phyloP scores from a whole-genome alignment of 345 rosid genomes.

The Sonneratia alba region DNA sequence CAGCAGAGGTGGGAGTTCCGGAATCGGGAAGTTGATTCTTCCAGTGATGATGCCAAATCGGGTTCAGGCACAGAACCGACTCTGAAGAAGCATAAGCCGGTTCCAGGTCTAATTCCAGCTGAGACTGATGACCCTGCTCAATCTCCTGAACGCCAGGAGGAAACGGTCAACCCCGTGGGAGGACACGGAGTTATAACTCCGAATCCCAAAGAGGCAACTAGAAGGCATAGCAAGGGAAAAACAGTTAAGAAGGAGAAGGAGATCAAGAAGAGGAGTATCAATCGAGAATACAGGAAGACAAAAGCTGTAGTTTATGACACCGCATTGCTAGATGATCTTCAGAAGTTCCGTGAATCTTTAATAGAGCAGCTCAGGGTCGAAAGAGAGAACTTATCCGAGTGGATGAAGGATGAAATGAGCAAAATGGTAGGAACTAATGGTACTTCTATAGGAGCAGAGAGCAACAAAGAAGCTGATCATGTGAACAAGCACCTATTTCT shows the following conservation, averaged over 20 bases:
- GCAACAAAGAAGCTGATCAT: not conserved
- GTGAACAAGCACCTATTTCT: not conserved
- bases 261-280: conserved; percentile 1
- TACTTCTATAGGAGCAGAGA: conserved; percentile 9
- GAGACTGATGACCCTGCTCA: conserved; percentile 23
- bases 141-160: conserved; percentile 16
- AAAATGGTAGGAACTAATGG: conserved; percentile 25
- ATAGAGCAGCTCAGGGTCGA: conserved; percentile 39
- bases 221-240: conserved; percentile 11
- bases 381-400: conserved; percentile 28
- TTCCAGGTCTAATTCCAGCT: conserved; percentile 12
- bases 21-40: conserved; percentile 29
- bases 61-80: conserved; percentile 16
- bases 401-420: conserved; percentile 48
- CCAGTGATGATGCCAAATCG: conserved; percentile 30
- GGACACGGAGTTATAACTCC: not conserved
- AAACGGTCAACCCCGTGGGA: not conserved
- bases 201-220: conserved; percentile 13
- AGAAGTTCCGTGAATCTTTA: conserved; percentile 23
- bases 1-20: conserved; percentile 44
- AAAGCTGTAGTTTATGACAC: conserved; percentile 15
- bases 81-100: conserved; percentile 22
- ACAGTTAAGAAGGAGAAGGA: conserved; percentile 1
- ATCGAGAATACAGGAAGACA: conserved; percentile 10
- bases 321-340: conserved; percentile 11